Conservation (phyloP, 2,329 filamentous ascomycete species). For the Beauveria sp. region DNA sequence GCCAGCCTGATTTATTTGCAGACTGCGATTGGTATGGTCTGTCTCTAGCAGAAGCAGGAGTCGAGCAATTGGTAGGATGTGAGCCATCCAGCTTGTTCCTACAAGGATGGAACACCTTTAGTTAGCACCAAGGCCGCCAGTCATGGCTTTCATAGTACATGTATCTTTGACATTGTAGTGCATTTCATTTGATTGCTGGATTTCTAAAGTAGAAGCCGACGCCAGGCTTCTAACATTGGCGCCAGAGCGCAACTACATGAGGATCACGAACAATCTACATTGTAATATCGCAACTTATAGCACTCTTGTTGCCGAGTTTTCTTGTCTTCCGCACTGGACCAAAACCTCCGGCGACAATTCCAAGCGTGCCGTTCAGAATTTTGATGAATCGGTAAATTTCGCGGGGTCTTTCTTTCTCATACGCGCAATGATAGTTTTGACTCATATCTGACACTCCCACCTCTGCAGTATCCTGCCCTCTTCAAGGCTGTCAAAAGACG, state of each 20-base stretch:
- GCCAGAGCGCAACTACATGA: too few species aligned
- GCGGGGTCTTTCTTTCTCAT: not conserved
- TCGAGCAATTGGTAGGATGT: conserved; percentile 4
- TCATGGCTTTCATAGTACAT: too few species aligned
- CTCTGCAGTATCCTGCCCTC: conserved; percentile 27
- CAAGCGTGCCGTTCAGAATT: conserved; percentile 34
- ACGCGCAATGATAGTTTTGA: not conserved
- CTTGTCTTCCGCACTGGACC: conserved; percentile 45
- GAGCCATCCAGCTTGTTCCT: not conserved
- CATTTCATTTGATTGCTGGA: too few species aligned
- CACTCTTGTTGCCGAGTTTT: conserved; percentile 40
- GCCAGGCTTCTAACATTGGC: too few species aligned
- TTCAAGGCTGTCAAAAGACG: conserved; percentile 40
- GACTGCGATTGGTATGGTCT: not conserved
- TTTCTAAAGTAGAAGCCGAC: too few species aligned
- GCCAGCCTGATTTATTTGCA: not conserved
- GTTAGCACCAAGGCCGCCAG: not conserved
- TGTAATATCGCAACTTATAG: too few species aligned
- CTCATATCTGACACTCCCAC: not conserved
- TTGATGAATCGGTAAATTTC: conserved; percentile 34
- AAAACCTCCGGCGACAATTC: conserved; percentile 45
- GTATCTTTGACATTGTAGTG: too few species aligned
- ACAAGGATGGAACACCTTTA: not conserved
- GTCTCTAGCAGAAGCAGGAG: not conserved
- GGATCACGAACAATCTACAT: too few species aligned